Base-by-base conservation (phyloP, 192 early-diverging fungal species). In the Entomortierella parvispora region DNA sequence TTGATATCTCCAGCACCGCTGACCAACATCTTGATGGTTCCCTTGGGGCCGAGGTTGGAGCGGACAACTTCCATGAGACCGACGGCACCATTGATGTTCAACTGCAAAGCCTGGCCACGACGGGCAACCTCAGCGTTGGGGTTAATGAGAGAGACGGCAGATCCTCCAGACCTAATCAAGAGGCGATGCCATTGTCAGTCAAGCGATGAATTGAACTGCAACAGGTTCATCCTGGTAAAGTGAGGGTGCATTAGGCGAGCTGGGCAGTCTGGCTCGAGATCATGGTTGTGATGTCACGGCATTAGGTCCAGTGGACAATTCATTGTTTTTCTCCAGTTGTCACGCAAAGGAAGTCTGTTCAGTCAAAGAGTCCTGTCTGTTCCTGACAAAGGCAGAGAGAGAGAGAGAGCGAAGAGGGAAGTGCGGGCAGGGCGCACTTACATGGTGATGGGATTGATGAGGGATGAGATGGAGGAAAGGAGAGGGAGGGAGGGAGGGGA, bases 11-110 rank as follows among this genome's bases (percentile, higher is more conserved):
- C 97, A 44, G 96, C 90, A 37, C 98, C 98, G 69, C 96, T 94
- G 18, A 99, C 98, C 52, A 99, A 88, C 92, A 99, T 97, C 86
- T 99, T 99, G 80, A 99, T 94, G 20, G 98, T 99, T 40, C 98
- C 98, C 79, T 94, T 93, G 10, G 98, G 98, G 20, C 97, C 97
- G 58, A 99, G 90, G 84, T 99, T 99, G 43, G 97, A 93, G 65
- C 90, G 91, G 25, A 99, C 83, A 22, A 99, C 98, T 65, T 97
- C 96, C 81, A 97, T 94, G 61, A 99, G 86, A 53, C 98, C 98
- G 49, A 95, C 86, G 15, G 95, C 98, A 26, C 95, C 96, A 57
- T 91, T 95, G 79, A 97, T 97, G 85, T 99, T 98, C 85, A 98
- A 86, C 79, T 92, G 90, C 45, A 99, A 89, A 26, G 98, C 97